phyloP scores from a whole-genome alignment of 192 early-diverging fungal genomes.

The Podila minutissima region DNA sequence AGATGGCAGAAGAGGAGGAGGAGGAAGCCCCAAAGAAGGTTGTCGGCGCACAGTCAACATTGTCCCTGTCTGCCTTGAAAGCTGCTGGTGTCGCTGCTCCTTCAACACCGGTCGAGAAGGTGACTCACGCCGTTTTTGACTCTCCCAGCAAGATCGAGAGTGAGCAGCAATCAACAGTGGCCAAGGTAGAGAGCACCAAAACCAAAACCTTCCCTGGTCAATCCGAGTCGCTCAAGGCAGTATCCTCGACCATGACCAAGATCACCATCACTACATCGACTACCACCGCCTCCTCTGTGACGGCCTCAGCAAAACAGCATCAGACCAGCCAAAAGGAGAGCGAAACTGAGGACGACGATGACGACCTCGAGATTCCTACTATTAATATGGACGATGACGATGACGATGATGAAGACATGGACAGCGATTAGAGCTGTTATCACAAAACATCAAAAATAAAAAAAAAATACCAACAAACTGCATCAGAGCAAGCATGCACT shows the following conservation, averaged over 20 bases:
- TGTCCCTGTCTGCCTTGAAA: slow-evolving; percentile 36
- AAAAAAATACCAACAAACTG: background rate
- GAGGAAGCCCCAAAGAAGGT: background rate
- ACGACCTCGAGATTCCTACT: slow-evolving; percentile 32
- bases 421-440: slow-evolving; percentile 21
- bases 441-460: background rate
- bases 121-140: background rate
- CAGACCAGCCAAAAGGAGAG: background rate
- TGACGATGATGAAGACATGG: slow-evolving; percentile 29
- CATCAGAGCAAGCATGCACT: background rate
- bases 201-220: background rate
- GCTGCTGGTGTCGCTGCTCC: slow-evolving; percentile 18
- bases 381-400: slow-evolving; percentile 39
- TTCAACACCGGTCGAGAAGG: background rate
- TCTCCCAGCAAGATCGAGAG: background rate
- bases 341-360: slow-evolving; percentile 14
- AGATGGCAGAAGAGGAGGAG: slow-evolving; percentile 19
- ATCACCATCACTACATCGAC: background rate
- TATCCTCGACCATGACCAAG: background rate
- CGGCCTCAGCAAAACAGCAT: background rate
- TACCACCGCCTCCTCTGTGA: background rate
- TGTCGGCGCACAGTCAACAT: background rate
- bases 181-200: background rate
- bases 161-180: background rate
- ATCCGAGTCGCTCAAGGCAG: background rate